Conservation (phyloP, 768 basidiomycete species). For the Plicaturopsis crispa region DNA sequence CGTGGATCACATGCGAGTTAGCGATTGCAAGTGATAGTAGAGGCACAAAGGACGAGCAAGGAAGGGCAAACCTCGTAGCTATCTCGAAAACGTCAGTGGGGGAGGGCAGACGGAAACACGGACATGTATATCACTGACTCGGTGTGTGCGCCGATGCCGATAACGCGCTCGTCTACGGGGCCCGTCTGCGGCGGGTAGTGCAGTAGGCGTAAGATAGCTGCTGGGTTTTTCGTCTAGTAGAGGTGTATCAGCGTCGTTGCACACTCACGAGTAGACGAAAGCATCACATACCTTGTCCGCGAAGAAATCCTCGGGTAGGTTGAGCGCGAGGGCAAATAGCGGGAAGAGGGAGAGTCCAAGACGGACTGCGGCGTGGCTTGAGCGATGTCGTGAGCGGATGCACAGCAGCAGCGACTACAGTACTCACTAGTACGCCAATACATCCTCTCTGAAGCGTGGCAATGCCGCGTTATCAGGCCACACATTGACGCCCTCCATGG, state of each 20-base stretch:
- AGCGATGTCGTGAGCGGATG: background rate
- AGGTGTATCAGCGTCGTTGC: background rate
- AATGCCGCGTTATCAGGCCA: constrained; percentile 72
- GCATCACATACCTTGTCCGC: constrained; percentile 64
- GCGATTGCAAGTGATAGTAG: too few species aligned
- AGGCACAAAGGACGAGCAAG: background rate
- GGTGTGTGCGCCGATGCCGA: constrained; percentile 82
- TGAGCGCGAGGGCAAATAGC: constrained; percentile 62
- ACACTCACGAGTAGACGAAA: background rate
- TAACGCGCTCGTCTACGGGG: constrained; percentile 49
- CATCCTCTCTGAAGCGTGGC: constrained; percentile 50
- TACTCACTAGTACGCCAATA: constrained; percentile 62
- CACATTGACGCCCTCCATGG: constrained; percentile 65
- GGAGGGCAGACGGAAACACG: background rate
- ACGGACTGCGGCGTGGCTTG: constrained; percentile 41
- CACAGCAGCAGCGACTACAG: constrained; percentile 7
- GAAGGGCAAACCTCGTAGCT: constrained; percentile 33
- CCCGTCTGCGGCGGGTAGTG: constrained; percentile 74
- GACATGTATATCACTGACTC: background rate
- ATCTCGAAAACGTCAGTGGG: background rate
- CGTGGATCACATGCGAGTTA: too few species aligned
- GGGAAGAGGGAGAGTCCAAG: constrained; percentile 58
- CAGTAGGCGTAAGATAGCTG: constrained; percentile 58
- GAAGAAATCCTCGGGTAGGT: constrained; percentile 54
- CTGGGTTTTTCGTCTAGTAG: constrained; percentile 48